A percentile compares a stretch with the other conserved stretches of the same genome.
Conservation (phyloP, 2,329 filamentous ascomycete genomes). For the Trichoderma breve region DNA sequence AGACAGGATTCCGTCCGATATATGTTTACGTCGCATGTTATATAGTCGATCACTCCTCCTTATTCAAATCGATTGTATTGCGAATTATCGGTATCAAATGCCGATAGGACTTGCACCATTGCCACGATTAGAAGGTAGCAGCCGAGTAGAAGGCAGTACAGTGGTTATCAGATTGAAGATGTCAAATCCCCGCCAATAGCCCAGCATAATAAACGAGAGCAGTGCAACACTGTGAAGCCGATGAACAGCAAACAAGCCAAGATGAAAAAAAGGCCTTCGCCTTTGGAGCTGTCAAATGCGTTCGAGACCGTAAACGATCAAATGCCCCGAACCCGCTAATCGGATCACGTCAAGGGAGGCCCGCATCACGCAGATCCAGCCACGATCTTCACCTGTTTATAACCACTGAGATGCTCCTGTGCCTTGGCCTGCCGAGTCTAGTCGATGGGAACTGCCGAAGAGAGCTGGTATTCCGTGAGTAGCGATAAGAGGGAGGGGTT, state of each 20-base stretch:
- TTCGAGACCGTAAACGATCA: not conserved
- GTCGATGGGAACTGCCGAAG: conserved; percentile 4
- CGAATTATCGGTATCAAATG: not conserved
- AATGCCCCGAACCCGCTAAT: not conserved
- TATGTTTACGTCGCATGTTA: not conserved
- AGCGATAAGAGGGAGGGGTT: not conserved
- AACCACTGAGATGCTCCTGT: not conserved
- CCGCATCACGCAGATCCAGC: conserved; percentile 1
- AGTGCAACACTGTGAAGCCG: conserved; percentile 1
- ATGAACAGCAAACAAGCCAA: conserved; percentile 4
- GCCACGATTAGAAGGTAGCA: conserved; percentile 16
- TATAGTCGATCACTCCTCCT: not conserved
- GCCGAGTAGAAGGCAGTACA: not conserved
- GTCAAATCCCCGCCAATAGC: not conserved
- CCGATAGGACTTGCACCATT: not conserved
- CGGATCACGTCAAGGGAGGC: not conserved
- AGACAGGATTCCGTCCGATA: not conserved
- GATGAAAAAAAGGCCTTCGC: not conserved
- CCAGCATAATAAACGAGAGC: not conserved
- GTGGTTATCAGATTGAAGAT: not conserved
- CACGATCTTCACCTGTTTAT: not conserved
- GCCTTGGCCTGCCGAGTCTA: not conserved
- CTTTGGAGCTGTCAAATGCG: not conserved
- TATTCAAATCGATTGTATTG: not conserved
- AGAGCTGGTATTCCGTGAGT: not conserved